These are phyloP conservation scores for Paramecium octaurelia DNA, from an alignment of 73 alveolate genomes.

Conservation along the genomic window DNA sequence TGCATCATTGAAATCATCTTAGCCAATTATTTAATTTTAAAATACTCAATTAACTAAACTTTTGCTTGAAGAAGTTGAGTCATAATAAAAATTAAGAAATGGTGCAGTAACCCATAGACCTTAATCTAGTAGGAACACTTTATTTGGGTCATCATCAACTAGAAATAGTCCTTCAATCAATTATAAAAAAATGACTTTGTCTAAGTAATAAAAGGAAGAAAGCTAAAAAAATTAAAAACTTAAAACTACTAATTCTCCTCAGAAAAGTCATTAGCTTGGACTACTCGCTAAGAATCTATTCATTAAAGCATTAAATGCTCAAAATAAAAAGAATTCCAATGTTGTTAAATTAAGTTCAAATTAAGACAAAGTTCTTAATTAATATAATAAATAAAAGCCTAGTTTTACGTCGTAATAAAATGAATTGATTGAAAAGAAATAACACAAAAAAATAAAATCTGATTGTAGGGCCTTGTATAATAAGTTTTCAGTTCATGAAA, in stretches of 20 bases:
- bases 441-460: background rate
- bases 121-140: background rate
- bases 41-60: background rate
- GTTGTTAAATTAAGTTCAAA: background rate
- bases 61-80: background rate
- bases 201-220: background rate
- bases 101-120: constrained; percentile 30
- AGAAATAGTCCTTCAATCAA: constrained; percentile 31
- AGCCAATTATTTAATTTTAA: background rate
- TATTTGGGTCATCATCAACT: background rate
- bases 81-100: background rate
- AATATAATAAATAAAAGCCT: background rate
- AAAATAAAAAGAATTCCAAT: background rate
- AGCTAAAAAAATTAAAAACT: background rate
- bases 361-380: background rate
- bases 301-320: background rate
- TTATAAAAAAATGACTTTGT: background rate
- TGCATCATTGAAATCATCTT: background rate
- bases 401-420: background rate
- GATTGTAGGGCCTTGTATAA: background rate
- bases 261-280: background rate
- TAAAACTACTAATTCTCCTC: background rate
- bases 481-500: background rate
- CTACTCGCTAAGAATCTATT: background rate
- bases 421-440: background rate